phyloP scores from a whole-genome alignment of 352 stramenopile genomes.

The Phytophthora uliginosa region DNA sequence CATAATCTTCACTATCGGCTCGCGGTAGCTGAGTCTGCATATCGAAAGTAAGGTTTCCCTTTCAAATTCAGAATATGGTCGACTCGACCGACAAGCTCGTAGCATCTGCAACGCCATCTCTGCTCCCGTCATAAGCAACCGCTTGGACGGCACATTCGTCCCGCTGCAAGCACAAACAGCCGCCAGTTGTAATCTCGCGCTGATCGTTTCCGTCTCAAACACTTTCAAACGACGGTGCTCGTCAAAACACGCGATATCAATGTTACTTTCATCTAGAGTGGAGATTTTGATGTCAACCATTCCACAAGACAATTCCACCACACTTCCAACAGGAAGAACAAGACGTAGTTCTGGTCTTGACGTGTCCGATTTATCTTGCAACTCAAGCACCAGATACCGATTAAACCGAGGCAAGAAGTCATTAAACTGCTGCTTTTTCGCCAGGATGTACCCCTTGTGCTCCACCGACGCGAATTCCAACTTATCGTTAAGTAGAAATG shows the following conservation, averaged over 20 bases:
- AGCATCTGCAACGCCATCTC: conserved; percentile 58
- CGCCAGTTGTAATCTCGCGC: conserved; percentile 49
- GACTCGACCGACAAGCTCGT: conserved; percentile 46
- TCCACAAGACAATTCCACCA: conserved; percentile 13
- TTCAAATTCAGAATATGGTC: conserved; percentile 42
- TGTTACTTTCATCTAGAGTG: not conserved
- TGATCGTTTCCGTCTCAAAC: conserved; percentile 49
- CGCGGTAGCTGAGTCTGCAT: conserved; percentile 39
- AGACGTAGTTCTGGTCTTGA: conserved; percentile 34
- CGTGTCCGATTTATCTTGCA: conserved; percentile 18
- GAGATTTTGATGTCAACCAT: conserved; percentile 39
- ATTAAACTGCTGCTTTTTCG: conserved; percentile 49
- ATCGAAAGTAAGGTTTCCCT: conserved; percentile 34
- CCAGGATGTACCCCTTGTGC: conserved; percentile 52
- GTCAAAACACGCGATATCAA: conserved; percentile 41
- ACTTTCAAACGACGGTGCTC: conserved; percentile 42
- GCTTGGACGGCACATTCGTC: conserved; percentile 36
- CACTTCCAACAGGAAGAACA: conserved; percentile 44
- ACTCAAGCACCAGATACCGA: conserved; percentile 46
- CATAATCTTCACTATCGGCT: conserved; percentile 52
- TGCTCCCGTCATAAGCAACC: conserved; percentile 55
- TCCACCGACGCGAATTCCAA: conserved; percentile 41
- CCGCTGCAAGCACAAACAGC: conserved; percentile 43
- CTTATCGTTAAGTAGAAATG: conserved; percentile 34
- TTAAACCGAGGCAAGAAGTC: conserved; percentile 50